Base-by-base conservation (phyloP, 768 basidiomycete genomes). In the Pluteus cervinus region DNA sequence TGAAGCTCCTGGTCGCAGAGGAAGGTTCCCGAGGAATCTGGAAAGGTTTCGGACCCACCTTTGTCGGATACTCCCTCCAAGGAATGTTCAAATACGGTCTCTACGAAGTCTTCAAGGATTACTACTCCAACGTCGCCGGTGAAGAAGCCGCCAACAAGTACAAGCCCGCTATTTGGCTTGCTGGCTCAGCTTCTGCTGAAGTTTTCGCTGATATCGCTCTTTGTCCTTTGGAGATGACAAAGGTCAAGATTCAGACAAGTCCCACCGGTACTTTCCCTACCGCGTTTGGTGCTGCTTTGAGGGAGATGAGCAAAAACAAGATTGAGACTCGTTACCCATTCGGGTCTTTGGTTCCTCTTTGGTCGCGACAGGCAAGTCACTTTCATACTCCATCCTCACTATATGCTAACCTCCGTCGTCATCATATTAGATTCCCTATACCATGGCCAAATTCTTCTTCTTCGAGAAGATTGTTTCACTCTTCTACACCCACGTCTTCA, bases 81-180 rank as follows among this genome's bases (percentile, higher is more conserved):
- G 93, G 93, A 58, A 82, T 92, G 78, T 91, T 94, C 84, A 97
- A 97, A 68, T 96, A 89, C 62, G 93, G 93, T 69, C 86, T 93
- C 60, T 96, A 96, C 61, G 92, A 97, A 66, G 61, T 86, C 56
- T 97, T 93, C 86, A 97, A 94, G 74, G 92, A 96, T 61, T 41
- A 56, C 46, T 93, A 92, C 76, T 79, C 79, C 73, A 92, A 92
- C 75, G 56, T 83, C 47, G 81, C 89, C 45, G 92, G 92, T 36
- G 81, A 93, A 61, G 86, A 90, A 57, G 66, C 75, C 28, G 58
- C 85, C 17, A 61, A 73, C 39, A 80, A 88, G 51, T 89, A 87
- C 77, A 88, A 88, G 69, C 81, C 84, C 46, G 71, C 73, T 41
- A 91, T 97, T 66, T 96, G 92, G 88, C 79, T 92, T 47, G 89